Percentiles rank a stretch among this genome's conserved stretches.
Conservation (phyloP, 1,139 yeast genomes). For the Tardiomyces blankii region DNA sequence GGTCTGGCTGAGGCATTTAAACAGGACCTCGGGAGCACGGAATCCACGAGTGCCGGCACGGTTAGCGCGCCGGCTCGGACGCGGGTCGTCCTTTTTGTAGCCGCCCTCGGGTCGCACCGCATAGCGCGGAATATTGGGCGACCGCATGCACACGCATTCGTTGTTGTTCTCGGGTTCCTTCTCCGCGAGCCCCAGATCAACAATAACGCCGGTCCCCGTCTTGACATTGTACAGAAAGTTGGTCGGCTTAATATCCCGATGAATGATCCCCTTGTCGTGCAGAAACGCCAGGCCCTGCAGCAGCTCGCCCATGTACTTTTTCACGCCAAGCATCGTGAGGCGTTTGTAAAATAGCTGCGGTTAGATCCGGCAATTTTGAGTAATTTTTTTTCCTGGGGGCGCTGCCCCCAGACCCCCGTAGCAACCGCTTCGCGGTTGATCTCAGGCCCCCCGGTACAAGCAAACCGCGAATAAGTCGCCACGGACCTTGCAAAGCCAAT, state of each 20-base stretch:
- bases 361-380: conserved; percentile 23
- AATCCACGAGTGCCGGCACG: conserved; percentile 98
- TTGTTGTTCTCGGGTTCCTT: conserved; percentile 9
- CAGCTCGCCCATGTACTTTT: conserved; percentile 68
- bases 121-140: conserved; percentile 4
- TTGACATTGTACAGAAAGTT: conserved; percentile 74
- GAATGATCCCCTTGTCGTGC: conserved; percentile 67
- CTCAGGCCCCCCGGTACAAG: too few species aligned
- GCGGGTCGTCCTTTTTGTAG: conserved; percentile 23
- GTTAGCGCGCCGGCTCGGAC: conserved; percentile 88
- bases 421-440: too few species aligned
- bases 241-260: conserved; percentile 84
- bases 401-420: too few species aligned
- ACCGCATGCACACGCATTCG: conserved; percentile 10
- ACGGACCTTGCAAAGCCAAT: too few species aligned
- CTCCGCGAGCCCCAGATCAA: conserved; percentile 91
- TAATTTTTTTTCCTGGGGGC: too few species aligned
- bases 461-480: too few species aligned
- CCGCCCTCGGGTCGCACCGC: conserved; percentile 17
- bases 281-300: conserved; percentile 66
- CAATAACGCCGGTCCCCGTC: conserved; percentile 70
- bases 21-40: conserved; percentile 86
- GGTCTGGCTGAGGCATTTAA: conserved; percentile 78
- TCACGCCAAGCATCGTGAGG: conserved; percentile 68
- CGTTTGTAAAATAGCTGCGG: conserved; percentile 53